phyloP scores from a whole-genome alignment of 23 red algal genomes.

The Cyanidioschyzon merolae region DNA sequence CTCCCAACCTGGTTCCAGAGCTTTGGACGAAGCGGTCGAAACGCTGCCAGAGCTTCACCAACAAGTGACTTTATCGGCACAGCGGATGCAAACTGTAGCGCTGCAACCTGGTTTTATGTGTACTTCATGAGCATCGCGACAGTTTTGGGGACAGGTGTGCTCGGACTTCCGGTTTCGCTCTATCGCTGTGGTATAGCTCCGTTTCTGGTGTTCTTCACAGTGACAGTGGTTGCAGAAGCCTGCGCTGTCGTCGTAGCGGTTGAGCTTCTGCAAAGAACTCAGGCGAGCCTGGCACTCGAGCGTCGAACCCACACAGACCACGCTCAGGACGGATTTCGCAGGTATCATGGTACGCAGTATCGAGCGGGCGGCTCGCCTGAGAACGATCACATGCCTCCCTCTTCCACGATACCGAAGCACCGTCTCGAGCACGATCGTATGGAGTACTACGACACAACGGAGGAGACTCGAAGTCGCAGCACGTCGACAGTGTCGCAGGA shows the following conservation, averaged over 20 bases:
- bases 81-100: neutral
- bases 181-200: constrained; percentile 43
- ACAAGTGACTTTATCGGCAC: neutral
- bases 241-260: constrained; percentile 35
- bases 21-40: neutral
- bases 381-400: neutral
- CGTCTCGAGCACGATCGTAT: neutral
- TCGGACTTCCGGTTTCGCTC: constrained; percentile 75
- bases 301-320: neutral
- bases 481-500: neutral
- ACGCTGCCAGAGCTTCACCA: neutral
- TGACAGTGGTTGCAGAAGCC: constrained; percentile 38
- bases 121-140: constrained; percentile 63
- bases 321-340: neutral
- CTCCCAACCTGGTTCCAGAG: neutral
- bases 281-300: neutral
- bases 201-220: constrained; percentile 44
- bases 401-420: neutral
- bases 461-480: neutral
- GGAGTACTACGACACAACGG: neutral
- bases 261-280: constrained; percentile 68
- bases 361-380: neutral
- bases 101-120: neutral
- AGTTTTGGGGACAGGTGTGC: constrained; percentile 71
- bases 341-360: neutral